Evolutionary conservation across 2,329 filamentous ascomycete genomes (phyloP), one percentile per base, ranked within the genome.

Genomic region (Trichoderma sp.): DNA sequence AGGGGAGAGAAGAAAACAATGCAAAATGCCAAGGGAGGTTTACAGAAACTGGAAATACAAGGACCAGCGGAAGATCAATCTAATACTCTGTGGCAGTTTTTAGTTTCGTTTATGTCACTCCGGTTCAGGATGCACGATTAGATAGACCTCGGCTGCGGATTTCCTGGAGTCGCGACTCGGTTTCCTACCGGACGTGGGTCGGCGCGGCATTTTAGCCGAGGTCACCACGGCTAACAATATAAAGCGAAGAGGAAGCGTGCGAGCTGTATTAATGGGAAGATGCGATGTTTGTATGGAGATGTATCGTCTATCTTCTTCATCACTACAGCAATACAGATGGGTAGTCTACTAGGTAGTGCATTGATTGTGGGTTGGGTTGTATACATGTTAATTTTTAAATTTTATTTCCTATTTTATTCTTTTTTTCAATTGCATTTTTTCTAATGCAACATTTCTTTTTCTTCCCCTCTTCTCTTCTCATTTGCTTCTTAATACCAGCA

Each of bases 111-210:
- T 17, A 61, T 68, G 67, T 62, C 67, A 69, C 67, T 69, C 67
- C 67, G 67, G 20, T 69, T 61, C 67, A 36, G 67, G 67, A 62
- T 47, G 67, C 57, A 53, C 36, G 67, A 69, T 39, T 62, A 53
- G 58, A 61, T 62, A 62, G 67, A 69, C 67, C 67, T 69, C 67
- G 67, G 67, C 67, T 69, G 36, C 59, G 23, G 39, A 59, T 53
- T 69, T 23, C 30, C 34, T 3, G 47, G n/a, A 23, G 39, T 64
- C 39, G 63, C 15, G 57, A 61, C 34, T 50, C 57, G 57, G 55
- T 28, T n/a, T 28, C 26, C 8, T 12, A 20, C 57, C 39, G 36
- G 50, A 32, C 50, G 15, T 53, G n/a, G 28, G 28, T 13, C 55
- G 47, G 20, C 55, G 57, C 50, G 57, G 39, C 32, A 30, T 36